Evolutionary conservation across 352 stramenopile species (phyloP).

Genomic region (Phytophthora brassicae): DNA sequence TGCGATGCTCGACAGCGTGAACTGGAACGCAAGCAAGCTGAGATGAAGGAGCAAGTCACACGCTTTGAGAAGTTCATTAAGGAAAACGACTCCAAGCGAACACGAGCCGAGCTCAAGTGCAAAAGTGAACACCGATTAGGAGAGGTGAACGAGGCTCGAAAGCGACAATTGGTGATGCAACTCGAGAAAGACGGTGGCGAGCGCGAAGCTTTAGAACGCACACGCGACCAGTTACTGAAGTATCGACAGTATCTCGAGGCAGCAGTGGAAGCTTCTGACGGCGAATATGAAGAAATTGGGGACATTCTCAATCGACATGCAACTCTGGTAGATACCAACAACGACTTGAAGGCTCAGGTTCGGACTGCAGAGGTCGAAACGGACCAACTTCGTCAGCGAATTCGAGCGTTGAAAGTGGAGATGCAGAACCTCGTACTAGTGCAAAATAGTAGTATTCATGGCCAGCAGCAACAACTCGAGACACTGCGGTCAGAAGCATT

Average conservation of each 20-base stretch:
- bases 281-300: conserved; percentile 83
- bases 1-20: conserved; percentile 81
- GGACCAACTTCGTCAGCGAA: conserved; percentile 73
- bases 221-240: conserved; percentile 79
- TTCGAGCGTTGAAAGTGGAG: conserved; percentile 78
- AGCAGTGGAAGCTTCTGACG: conserved; percentile 79
- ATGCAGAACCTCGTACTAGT: conserved; percentile 84
- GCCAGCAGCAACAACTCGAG: conserved; percentile 81
- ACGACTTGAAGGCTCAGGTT: conserved; percentile 80
- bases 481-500: conserved; percentile 70
- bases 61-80: conserved; percentile 95
- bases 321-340: conserved; percentile 88
- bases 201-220: conserved; percentile 69
- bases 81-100: conserved; percentile 91
- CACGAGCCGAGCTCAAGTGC: conserved; percentile 83
- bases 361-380: conserved; percentile 69
- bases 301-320: conserved; percentile 85
- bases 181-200: conserved; percentile 74
- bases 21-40: conserved; percentile 85
- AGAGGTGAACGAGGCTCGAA: conserved; percentile 79
- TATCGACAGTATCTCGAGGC: conserved; percentile 86
- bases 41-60: conserved; percentile 91
- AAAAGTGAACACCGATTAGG: conserved; percentile 81
- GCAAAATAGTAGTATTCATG: conserved; percentile 85
- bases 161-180: conserved; percentile 69